Base-by-base conservation (phyloP, 2,329 filamentous ascomycete species). In the Botrytis cinerea region DNA sequence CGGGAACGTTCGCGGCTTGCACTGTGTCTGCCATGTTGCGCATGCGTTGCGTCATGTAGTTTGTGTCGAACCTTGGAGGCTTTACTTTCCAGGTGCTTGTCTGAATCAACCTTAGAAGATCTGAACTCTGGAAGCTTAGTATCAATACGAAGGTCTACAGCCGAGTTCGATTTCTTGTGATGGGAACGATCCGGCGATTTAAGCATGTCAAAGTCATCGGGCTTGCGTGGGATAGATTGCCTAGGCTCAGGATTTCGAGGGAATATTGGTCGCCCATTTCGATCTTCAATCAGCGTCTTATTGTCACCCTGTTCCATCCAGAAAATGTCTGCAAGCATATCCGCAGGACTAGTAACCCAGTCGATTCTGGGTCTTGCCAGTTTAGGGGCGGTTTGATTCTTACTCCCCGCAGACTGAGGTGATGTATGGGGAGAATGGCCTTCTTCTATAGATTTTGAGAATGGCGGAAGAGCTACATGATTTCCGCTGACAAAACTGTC, bases 251-350 rank as follows among this genome's bases (percentile, higher is more conserved):
- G 45, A 25, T 54, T 73, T n/a, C 83, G 82, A 1, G 89, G 86
- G 75, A 93, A 97, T 22, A 98, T 89, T 73, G 88, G 91, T 66
- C 88, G 87, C 79, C 94, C 94, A 78, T 93, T 85, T 22, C 90
- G 89, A 81, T 97, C 92, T 80, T 97, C 93, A 60, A 97, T 91
- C 43, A 94, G 85, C 70, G 87, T 87, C 81, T 95, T 97, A 82
- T 98, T 94, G 73, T 91, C 86, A 46, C 88, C 89, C 78, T 95
- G 90, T 81, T 98, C 94, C 35, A 97, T 84, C 96, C 96, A 99
- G 79, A 95, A 93, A 1, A 92, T 87, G 83, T 99, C 96, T 7
- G 95, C 95, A 64, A 98, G 85, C 81, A 98, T 87, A 80, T 98
- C 95, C 73, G 93, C 91, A 0, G 95, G 93, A 62, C 92, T 89